Conservation (phyloP, 805 yeast species). For the Lachancea sp. region DNA sequence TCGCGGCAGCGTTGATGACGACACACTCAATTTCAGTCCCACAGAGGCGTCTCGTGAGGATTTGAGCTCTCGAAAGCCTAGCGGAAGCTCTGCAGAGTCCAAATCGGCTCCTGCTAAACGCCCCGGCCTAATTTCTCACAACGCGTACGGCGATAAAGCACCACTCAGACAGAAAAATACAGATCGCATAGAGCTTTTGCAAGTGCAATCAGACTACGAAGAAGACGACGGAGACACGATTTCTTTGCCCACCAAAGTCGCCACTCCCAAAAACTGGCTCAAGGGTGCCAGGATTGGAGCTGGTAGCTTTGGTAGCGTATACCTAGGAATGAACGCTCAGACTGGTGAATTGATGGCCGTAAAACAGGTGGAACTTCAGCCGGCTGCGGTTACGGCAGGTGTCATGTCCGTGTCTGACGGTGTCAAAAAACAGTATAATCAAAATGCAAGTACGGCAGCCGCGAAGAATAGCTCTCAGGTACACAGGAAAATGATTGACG, state of each 20-base stretch:
- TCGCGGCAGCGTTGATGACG: slow-evolving; percentile 24
- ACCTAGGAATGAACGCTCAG: slow-evolving; percentile 80
- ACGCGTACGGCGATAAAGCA: background rate
- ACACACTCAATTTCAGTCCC: slow-evolving; percentile 25
- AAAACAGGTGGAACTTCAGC: slow-evolving; percentile 77
- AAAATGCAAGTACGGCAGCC: slow-evolving; percentile 17
- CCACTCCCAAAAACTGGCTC: slow-evolving; percentile 78
- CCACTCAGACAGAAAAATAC: slow-evolving; percentile 1
- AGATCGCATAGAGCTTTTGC: slow-evolving; percentile 15
- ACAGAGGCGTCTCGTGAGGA: slow-evolving; percentile 28
- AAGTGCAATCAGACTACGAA: slow-evolving; percentile 15
- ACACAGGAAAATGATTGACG: slow-evolving; percentile 60
- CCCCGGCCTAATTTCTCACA: slow-evolving; percentile 2
- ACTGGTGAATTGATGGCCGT: slow-evolving; percentile 98
- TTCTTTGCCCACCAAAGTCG: slow-evolving; percentile 28
- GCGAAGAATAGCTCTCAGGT: slow-evolving; percentile 25
- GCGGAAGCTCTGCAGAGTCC: background rate
- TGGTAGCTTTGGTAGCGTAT: slow-evolving; percentile 93
- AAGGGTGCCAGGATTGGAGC: slow-evolving; percentile 91
- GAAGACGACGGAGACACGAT: slow-evolving; percentile 34
- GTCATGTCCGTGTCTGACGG: slow-evolving; percentile 14
- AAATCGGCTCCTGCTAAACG: slow-evolving; percentile 1
- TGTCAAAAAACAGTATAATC: slow-evolving; percentile 16
- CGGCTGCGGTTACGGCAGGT: slow-evolving; percentile 33
- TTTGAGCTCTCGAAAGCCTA: background rate